A percentile compares a stretch with the other conserved stretches of the same genome.
phyloP scores from a whole-genome alignment of 306 rosid species.

The Trifolium fragiferum region DNA sequence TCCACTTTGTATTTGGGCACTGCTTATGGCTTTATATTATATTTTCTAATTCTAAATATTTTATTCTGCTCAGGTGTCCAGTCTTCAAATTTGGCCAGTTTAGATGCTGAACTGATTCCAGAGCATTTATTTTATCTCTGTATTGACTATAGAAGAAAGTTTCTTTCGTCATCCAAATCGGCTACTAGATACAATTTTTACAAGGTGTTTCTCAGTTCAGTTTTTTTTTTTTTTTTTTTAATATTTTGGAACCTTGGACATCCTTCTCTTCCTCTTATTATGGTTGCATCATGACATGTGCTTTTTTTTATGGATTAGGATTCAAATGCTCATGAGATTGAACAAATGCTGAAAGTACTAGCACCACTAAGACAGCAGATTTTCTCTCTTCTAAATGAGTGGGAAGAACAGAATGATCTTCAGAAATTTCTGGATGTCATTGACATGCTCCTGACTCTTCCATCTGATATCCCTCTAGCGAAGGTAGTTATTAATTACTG shows the following conservation, averaged over 20 bases:
- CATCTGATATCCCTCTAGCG: conserved; percentile 69
- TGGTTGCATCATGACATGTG: conserved; percentile 27
- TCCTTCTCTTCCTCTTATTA: background rate
- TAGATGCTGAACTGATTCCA: conserved; percentile 76
- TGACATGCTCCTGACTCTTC: conserved; percentile 72
- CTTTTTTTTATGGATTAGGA: conserved; percentile 51
- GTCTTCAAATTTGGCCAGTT: conserved; percentile 54
- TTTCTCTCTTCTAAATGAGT: conserved; percentile 54
- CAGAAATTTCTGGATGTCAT: conserved; percentile 61
- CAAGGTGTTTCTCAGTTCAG: conserved; percentile 59
- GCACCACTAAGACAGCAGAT: conserved; percentile 62
- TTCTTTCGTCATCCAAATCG: conserved; percentile 50
- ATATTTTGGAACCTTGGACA: background rate
- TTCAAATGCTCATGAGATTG: conserved; percentile 78
- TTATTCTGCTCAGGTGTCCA: conserved; percentile 53
- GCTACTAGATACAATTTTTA: conserved; percentile 70
- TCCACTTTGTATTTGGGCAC: background rate
- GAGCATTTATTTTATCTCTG: conserved; percentile 81
- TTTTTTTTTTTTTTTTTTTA: background rate
- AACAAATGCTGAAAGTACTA: conserved; percentile 69
- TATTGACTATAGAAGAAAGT: conserved; percentile 63
- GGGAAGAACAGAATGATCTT: conserved; percentile 70
- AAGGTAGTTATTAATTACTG: conserved; percentile 58
- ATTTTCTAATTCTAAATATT: conserved; percentile 1
- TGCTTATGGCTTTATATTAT: background rate